Evolutionary conservation across 306 rosid species (phyloP).

Genomic region (Pyrus communis): DNA sequence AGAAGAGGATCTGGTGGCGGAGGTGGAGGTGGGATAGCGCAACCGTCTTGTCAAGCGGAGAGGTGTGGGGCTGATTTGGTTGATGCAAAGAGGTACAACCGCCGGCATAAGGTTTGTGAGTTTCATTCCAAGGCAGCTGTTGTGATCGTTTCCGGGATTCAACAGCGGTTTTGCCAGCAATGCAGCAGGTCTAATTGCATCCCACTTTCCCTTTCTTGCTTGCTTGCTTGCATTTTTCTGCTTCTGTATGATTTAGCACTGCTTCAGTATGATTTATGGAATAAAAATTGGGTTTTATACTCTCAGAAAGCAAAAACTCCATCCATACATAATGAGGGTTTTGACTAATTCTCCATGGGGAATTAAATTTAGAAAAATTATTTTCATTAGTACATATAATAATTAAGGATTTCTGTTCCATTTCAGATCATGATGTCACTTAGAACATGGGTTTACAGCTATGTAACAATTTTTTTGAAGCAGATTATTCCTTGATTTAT

Average conservation of each 20-base stretch:
- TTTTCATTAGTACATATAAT: neutral
- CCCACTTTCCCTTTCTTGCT: neutral
- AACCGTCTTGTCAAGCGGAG: conserved; percentile 64
- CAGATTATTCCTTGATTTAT: neutral
- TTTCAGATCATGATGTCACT: neutral
- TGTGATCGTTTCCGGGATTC: conserved; percentile 55
- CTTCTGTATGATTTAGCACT: neutral
- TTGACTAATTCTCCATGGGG: neutral
- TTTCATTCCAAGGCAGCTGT: conserved; percentile 65
- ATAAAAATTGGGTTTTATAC: neutral
- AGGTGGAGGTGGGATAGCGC: conserved; percentile 22
- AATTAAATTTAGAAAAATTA: neutral
- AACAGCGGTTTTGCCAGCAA: conserved; percentile 96
- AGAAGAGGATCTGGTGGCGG: conserved; percentile 31
- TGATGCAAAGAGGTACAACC: conserved; percentile 61
- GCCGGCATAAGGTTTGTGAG: conserved; percentile 97
- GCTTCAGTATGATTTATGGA: neutral
- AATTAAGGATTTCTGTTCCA: neutral
- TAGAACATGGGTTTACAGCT: neutral
- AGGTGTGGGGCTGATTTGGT: conserved; percentile 55
- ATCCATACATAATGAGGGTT: neutral
- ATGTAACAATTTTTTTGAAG: neutral
- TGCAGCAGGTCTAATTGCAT: conserved; percentile 72
- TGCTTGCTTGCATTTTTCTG: neutral
- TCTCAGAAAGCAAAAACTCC: neutral